A percentile compares a stretch with the other conserved stretches of the same genome.
Evolutionary conservation across 805 yeast species (phyloP).

Genomic region (Schizosaccharomyces osmophilus): DNA sequence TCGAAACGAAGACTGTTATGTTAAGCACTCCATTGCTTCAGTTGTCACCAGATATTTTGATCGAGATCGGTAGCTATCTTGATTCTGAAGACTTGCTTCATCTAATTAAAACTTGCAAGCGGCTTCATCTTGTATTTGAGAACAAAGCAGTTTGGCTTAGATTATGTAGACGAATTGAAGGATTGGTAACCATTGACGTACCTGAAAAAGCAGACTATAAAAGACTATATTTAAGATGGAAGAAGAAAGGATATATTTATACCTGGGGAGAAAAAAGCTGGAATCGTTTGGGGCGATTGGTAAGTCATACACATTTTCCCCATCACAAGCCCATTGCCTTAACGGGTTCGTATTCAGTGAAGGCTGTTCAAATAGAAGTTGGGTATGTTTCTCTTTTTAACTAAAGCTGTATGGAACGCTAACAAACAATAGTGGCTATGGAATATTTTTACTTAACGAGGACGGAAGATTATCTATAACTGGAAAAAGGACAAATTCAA

Average conservation of each 20-base stretch:
- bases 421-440: not conserved
- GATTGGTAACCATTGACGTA: not conserved
- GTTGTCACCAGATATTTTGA: not conserved
- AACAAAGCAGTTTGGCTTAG: not conserved
- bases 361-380: not conserved
- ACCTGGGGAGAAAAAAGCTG: not conserved
- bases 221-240: not conserved
- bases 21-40: not conserved
- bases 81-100: not conserved
- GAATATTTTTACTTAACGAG: not conserved
- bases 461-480: not conserved
- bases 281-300: not conserved
- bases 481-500: not conserved
- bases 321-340: not conserved
- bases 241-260: not conserved
- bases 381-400: not conserved
- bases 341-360: not conserved
- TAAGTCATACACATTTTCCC: not conserved
- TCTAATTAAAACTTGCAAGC: not conserved
- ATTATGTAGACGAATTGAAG: not conserved
- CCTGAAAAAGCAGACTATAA: not conserved
- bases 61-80: not conserved
- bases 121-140: not conserved
- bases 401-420: no score
- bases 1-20: not conserved